A percentile compares a stretch with the other conserved stretches of the same genome.
Evolutionary conservation across 2,329 filamentous ascomycete genomes (phyloP).

Genomic region (Pseudogymnoascus sp.): DNA sequence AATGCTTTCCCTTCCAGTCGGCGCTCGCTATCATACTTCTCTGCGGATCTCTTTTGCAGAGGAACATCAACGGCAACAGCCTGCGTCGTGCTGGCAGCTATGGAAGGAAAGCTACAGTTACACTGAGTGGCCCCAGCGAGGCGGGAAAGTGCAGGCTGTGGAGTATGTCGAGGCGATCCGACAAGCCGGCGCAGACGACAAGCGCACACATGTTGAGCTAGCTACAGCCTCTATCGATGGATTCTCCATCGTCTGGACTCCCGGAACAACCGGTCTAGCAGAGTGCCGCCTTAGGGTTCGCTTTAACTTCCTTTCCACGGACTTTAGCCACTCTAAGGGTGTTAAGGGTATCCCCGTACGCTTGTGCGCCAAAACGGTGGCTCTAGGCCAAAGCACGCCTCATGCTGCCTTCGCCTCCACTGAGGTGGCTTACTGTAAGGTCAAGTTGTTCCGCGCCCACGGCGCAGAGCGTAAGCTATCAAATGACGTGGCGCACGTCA

Average conservation of each 20-base stretch:
- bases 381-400: slow-evolving; percentile 48
- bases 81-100: slow-evolving; percentile 55
- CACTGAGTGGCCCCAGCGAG: slow-evolving; percentile 88
- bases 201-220: slow-evolving; percentile 60
- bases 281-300: slow-evolving; percentile 86
- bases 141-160: slow-evolving; percentile 85
- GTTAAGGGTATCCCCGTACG: slow-evolving; percentile 95
- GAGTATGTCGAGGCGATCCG: slow-evolving; percentile 76
- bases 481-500: slow-evolving; percentile 89
- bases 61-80: slow-evolving; percentile 79
- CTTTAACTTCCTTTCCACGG: slow-evolving; percentile 97
- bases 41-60: slow-evolving; percentile 96
- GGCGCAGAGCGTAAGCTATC: slow-evolving; percentile 90
- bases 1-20: slow-evolving; percentile 47
- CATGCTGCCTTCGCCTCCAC: slow-evolving; percentile 40
- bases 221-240: slow-evolving; percentile 83
- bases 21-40: slow-evolving; percentile 75
- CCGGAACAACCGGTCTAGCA: slow-evolving; percentile 55
- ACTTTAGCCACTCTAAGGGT: slow-evolving; percentile 97
- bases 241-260: slow-evolving; percentile 84
- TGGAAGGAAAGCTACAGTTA: slow-evolving; percentile 95
- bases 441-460: slow-evolving; percentile 93
- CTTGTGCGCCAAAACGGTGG: slow-evolving; percentile 82
- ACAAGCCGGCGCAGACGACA: slow-evolving; percentile 53
- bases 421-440: slow-evolving; percentile 91